phyloP scores from a whole-genome alignment of 805 yeast genomes.

The Metschnikowia arizonensis region DNA sequence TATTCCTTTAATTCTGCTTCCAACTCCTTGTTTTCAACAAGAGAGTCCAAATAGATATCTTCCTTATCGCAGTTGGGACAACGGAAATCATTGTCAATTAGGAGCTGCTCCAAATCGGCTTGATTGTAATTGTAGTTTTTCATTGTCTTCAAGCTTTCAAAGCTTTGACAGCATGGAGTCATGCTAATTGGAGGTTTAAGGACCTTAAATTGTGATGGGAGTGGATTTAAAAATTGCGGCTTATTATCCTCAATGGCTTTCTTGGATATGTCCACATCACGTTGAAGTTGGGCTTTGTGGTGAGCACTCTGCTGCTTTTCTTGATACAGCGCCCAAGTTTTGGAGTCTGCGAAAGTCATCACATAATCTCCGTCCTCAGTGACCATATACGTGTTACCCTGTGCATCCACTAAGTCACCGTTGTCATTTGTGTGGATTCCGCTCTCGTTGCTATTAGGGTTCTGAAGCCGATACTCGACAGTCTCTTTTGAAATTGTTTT shows the following conservation, averaged over 20 bases:
- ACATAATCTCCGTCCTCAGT: conserved; percentile 95
- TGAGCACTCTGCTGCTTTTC: conserved; percentile 54
- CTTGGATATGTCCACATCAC: conserved; percentile 36
- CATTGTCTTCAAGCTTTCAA: conserved; percentile 53
- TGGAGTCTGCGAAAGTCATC: conserved; percentile 89
- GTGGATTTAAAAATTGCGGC: conserved; percentile 61
- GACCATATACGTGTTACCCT: conserved; percentile 65
- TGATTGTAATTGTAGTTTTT: conserved; percentile 39
- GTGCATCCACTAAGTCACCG: conserved; percentile 42
- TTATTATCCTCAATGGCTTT: conserved; percentile 29
- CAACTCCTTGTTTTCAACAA: conserved; percentile 59
- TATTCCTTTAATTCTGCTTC: conserved; percentile 52
- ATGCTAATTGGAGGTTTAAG: conserved; percentile 64
- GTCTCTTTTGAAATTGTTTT: conserved; percentile 80
- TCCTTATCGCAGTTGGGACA: conserved; percentile 83
- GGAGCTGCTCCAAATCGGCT: conserved; percentile 36
- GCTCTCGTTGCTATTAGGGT: conserved; percentile 23
- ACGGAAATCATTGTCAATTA: conserved; percentile 79
- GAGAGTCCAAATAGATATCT: conserved; percentile 72
- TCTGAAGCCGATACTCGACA: conserved; percentile 47
- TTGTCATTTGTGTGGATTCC: conserved; percentile 36
- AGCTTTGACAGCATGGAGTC: conserved; percentile 75
- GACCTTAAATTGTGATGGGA: conserved; percentile 40
- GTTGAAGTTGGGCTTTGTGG: conserved; percentile 49
- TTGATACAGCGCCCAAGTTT: conserved; percentile 86